phyloP scores from a whole-genome alignment of 2,329 filamentous ascomycete genomes.

The Penicillium vulpinum region DNA sequence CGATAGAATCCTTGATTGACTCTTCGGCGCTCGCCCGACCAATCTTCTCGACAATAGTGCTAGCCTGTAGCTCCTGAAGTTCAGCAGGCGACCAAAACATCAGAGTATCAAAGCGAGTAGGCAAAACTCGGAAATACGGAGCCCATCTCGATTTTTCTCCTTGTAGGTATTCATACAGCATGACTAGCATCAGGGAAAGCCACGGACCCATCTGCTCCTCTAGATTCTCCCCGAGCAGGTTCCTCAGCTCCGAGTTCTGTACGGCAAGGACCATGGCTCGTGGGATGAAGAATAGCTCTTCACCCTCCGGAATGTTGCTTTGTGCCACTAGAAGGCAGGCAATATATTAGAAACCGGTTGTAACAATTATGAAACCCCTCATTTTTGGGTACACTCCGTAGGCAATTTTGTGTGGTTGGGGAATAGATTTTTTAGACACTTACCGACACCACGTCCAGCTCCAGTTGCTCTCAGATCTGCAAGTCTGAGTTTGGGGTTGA shows the following conservation, averaged over 20 bases:
- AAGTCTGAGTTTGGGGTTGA: conserved; percentile 60
- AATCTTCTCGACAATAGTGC: conserved; percentile 73
- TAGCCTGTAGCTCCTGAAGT: conserved; percentile 71
- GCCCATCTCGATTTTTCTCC: conserved; percentile 68
- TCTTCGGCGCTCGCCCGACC: conserved; percentile 70
- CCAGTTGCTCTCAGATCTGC: conserved; percentile 57
- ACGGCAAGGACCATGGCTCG: conserved; percentile 68
- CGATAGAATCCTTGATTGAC: conserved; percentile 61
- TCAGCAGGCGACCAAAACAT: conserved; percentile 84
- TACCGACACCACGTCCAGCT: conserved; percentile 65
- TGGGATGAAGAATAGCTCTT: conserved; percentile 78
- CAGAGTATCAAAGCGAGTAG: conserved; percentile 71
- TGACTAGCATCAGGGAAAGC: conserved; percentile 68
- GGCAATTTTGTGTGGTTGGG: conserved; percentile 21
- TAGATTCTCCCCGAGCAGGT: conserved; percentile 58
- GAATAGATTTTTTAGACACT: conserved; percentile 31
- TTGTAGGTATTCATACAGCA: conserved; percentile 72
- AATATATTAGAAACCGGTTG: conserved; percentile 23
- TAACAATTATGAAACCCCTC: conserved; percentile 11
- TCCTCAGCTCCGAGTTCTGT: conserved; percentile 68
- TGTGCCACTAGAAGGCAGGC: conserved; percentile 60
- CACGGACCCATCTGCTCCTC: conserved; percentile 49
- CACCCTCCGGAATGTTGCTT: conserved; percentile 69
- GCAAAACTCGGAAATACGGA: conserved; percentile 75
- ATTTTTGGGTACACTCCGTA: conserved; percentile 14